Conservation (phyloP, 495 filamentous ascomycete genomes). For the Aspergillus sparsus region DNA sequence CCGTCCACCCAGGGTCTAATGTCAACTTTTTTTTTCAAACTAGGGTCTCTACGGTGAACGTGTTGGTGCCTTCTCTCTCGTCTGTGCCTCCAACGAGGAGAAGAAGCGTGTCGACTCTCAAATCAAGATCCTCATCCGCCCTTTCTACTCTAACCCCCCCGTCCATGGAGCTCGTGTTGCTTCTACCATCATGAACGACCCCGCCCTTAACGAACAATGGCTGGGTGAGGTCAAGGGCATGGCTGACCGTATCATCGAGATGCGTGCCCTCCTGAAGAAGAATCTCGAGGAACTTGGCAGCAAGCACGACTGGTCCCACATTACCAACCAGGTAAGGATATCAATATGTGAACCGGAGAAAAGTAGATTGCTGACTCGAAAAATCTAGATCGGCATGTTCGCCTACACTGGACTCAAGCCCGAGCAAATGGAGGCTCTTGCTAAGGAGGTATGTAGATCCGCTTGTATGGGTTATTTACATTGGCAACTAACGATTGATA, state of each 20-base stretch:
- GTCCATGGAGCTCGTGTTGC: conserved; percentile 95
- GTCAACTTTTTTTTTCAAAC: too few relatives aligned
- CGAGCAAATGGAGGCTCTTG: conserved; percentile 88
- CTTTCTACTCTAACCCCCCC: conserved; percentile 97
- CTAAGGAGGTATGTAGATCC: conserved; percentile 70
- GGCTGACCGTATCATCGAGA: conserved; percentile 98
- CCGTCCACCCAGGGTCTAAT: too few relatives aligned
- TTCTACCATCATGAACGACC: conserved; percentile 86
- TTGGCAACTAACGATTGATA: conserved; percentile 30
- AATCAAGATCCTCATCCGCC: conserved; percentile 96
- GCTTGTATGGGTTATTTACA: not conserved
- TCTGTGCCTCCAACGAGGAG: conserved; percentile 81
- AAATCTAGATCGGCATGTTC: conserved; percentile 90
- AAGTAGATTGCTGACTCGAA: conserved; percentile 9
- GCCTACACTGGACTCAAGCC: conserved; percentile 93
- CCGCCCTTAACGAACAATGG: conserved; percentile 88
- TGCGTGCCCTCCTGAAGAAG: conserved; percentile 88
- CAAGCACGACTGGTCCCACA: conserved; percentile 97
- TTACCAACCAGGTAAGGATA: conserved; percentile 73
- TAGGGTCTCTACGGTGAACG: conserved; percentile 97
- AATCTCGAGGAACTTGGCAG: conserved; percentile 92
- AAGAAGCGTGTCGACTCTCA: conserved; percentile 96
- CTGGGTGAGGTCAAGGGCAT: conserved; percentile 95
- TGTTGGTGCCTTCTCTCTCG: conserved; percentile 93
- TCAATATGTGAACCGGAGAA: not conserved